A percentile compares a stretch with the other conserved stretches of the same genome.
Conservation (phyloP, 2,329 filamentous ascomycete genomes). For the Fusarium ramigenum region DNA sequence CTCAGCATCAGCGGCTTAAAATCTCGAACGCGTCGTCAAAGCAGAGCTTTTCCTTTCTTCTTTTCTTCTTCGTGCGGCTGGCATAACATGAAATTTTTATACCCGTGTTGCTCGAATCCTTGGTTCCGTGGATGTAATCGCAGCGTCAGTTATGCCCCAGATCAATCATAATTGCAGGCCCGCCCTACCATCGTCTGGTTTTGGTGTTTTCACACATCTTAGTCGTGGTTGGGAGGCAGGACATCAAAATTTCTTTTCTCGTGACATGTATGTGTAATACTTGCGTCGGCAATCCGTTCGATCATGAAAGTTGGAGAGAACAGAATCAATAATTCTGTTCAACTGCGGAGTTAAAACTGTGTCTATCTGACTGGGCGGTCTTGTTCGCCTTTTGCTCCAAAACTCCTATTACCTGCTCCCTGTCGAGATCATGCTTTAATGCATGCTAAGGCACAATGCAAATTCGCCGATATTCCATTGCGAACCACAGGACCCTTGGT, state of each 20-base stretch:
- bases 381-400: slow-evolving; percentile 23
- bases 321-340: neutral
- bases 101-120: slow-evolving; percentile 83
- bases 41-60: slow-evolving; percentile 53
- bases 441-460: slow-evolving; percentile 3
- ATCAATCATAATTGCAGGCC: slow-evolving; percentile 80
- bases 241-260: slow-evolving; percentile 46
- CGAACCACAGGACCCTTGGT: neutral
- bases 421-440: slow-evolving; percentile 19
- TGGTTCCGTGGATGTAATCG: slow-evolving; percentile 60
- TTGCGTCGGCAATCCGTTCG: neutral
- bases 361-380: slow-evolving; percentile 31
- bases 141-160: slow-evolving; percentile 85
- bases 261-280: slow-evolving; percentile 9
- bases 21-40: slow-evolving; percentile 32
- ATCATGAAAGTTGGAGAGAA: neutral
- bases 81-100: slow-evolving; percentile 73
- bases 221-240: slow-evolving; percentile 52
- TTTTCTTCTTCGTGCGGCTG: slow-evolving; percentile 82
- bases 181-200: slow-evolving; percentile 61
- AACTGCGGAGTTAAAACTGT: neutral
- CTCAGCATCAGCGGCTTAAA: slow-evolving; percentile 40
- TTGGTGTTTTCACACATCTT: slow-evolving; percentile 44
- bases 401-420: slow-evolving; percentile 31
- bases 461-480: neutral